Evolutionary conservation across 345 rosid species (phyloP), one percentile per base, ranked within the genome.

Genomic region (Eucalyptus brandiana): DNA sequence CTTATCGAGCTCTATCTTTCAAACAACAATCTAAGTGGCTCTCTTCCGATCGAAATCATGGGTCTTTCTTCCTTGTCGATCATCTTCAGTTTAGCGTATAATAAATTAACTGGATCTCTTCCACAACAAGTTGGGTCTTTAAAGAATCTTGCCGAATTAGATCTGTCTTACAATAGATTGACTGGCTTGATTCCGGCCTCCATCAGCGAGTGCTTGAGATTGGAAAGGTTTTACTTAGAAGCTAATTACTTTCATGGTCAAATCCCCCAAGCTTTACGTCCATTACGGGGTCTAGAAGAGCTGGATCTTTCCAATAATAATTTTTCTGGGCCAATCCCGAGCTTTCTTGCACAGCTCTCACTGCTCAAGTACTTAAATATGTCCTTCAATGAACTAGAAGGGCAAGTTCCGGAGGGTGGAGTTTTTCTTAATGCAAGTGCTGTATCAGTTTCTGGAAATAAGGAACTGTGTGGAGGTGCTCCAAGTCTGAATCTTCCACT

Each of bases 21-120:
- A 4, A 65, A 65, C 19, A 65, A 65, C 5, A 65, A 65, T 2
- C 72, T 65, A 12, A 65, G 8, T 30, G 72, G 72, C 37, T 13
- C 37, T 1, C 1, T n/a, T 65, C 72, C 72, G 0, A 1, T 15
- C 10, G 72, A 65, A n/a, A 65, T 65, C 3, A 0, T n/a, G 19
- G 9, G 72, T 0, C 72, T 65, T n/a, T 65, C 3, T 65, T 65
- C 72, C 72, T 7, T 65, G 37, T n/a, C 37, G 5, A 65, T 65
- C 72, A 0, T n/a, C 19, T n/a, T 65, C 9, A 65, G 9, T 65
- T n/a, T 65, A n/a, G 72, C 72, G 1, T 3, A n/a, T 30, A 65
- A 65, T 65, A 65, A 65, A 2, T 2, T 65, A 13, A 65, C 5
- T n/a, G 37, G 72, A 65, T 13, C 72, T 13, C 72, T 65, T n/a